Evolutionary conservation across 148 eudicot species (phyloP).

Genomic region (Linanthus parryae): DNA sequence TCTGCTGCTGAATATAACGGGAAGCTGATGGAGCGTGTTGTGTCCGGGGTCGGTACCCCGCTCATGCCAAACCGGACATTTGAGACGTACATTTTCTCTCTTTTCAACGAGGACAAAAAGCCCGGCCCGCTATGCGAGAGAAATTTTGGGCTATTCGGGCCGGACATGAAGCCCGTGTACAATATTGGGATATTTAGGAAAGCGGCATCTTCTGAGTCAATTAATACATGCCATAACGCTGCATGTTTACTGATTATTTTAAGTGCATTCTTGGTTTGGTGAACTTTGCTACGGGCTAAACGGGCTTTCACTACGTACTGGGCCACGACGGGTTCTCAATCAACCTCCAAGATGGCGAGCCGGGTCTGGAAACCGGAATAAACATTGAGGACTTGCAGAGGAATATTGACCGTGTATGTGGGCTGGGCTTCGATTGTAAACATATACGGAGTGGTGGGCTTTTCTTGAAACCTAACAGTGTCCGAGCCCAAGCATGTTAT

Average conservation of each 20-base stretch:
- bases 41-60: slow-evolving; percentile 60
- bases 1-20: slow-evolving; percentile 56
- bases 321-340: neutral
- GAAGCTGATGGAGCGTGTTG: slow-evolving; percentile 35
- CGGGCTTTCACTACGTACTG: slow-evolving; percentile 9
- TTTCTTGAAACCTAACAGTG: no score
- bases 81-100: slow-evolving; percentile 58
- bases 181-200: slow-evolving; percentile 39
- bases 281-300: slow-evolving; percentile 17
- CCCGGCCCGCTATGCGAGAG: slow-evolving; percentile 50
- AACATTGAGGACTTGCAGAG: no score
- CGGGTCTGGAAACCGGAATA: no score
- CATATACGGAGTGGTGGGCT: no score
- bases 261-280: slow-evolving; percentile 3
- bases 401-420: no score
- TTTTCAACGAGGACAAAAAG: slow-evolving; percentile 59
- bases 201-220: slow-evolving; percentile 15
- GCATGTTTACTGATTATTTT: slow-evolving; percentile 7
- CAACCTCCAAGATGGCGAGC: no score
- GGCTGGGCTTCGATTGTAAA: no score
- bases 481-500: no score
- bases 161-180: slow-evolving; percentile 43
- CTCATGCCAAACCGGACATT: slow-evolving; percentile 66
- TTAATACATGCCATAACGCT: slow-evolving; percentile 1
- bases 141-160: slow-evolving; percentile 56